Evolutionary conservation across 2,329 filamentous ascomycete genomes (phyloP).

Genomic region (Aaosphaeria arxii): DNA sequence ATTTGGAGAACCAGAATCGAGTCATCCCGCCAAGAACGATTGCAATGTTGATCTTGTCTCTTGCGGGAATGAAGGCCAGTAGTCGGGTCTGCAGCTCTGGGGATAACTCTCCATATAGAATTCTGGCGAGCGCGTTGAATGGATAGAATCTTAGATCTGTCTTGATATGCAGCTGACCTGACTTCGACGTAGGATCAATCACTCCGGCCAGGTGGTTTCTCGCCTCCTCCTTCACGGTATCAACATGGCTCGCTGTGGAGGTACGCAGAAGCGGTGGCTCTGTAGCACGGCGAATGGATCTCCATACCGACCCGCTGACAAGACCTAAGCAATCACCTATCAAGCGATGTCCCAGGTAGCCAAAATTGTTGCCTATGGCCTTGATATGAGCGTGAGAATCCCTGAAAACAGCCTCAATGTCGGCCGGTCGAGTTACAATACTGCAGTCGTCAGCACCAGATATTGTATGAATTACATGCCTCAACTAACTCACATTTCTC

Average conservation of each 20-base stretch:
- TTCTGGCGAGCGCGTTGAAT: conserved; percentile 39
- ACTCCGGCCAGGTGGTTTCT: conserved; percentile 2
- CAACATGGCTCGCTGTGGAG: conserved; percentile 3
- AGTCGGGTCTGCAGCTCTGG: conserved; percentile 21
- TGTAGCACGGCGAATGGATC: conserved; percentile 13
- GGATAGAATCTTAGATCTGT: conserved; percentile 34
- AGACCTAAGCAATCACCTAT: conserved; percentile 46
- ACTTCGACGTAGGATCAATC: background rate
- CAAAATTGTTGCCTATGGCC: conserved; percentile 41
- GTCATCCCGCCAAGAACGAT: conserved; percentile 38
- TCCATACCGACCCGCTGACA: conserved; percentile 33
- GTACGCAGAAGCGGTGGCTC: conserved; percentile 17
- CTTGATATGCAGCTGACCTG: conserved; percentile 17
- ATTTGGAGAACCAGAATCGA: conserved; percentile 22
- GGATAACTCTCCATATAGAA: conserved; percentile 36
- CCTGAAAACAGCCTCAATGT: conserved; percentile 32
- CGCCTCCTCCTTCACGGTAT: conserved; percentile 2
- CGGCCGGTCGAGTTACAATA: conserved; percentile 8
- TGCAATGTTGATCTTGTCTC: conserved; percentile 33
- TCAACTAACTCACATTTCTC: conserved; percentile 38
- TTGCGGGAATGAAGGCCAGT: conserved; percentile 13
- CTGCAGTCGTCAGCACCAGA: conserved; percentile 3
- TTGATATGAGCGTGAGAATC: conserved; percentile 47
- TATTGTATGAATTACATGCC: background rate
- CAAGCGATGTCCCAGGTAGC: conserved; percentile 40